These are phyloP conservation scores for Rosa lucieae DNA, from an alignment of 306 rosid genomes.

Conservation along the genomic window DNA sequence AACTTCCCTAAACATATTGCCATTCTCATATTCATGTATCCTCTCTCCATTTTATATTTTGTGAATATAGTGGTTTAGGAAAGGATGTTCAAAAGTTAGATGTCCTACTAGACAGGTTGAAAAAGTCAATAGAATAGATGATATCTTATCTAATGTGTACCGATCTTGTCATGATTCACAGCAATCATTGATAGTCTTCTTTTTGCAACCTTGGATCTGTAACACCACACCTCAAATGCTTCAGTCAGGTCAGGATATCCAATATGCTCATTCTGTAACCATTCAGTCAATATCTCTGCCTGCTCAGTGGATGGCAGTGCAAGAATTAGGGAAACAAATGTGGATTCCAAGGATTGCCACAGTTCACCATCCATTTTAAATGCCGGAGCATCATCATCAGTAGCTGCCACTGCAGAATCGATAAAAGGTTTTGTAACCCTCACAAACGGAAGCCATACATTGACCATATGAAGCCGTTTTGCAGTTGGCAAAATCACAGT, in stretches of 20 bases:
- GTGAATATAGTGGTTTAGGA: conserved; percentile 24
- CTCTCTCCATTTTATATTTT: conserved; percentile 10
- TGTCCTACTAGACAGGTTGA: conserved; percentile 7
- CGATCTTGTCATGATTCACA: conserved; percentile 46
- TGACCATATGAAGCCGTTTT: conserved; percentile 67
- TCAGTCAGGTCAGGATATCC: conserved; percentile 85
- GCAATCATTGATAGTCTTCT: conserved; percentile 64
- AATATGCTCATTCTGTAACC: conserved; percentile 57
- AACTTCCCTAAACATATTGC: not conserved
- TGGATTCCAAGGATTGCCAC: conserved; percentile 85
- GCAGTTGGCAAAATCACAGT: conserved; percentile 63
- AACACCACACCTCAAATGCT: conserved; percentile 94
- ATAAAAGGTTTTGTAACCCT: conserved; percentile 77
- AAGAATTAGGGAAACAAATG: conserved; percentile 70
- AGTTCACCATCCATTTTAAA: conserved; percentile 65
- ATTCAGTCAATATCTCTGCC: conserved; percentile 75
- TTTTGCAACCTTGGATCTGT: conserved; percentile 76
- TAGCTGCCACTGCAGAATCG: conserved; percentile 39
- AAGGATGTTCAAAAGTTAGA: conserved; percentile 7
- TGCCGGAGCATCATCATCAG: conserved; percentile 35
- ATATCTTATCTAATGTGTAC: conserved; percentile 42
- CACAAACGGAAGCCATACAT: conserved; percentile 90
- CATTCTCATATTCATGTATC: conserved; percentile 7
- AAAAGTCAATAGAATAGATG: conserved; percentile 25
- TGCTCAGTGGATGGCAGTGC: conserved; percentile 87